These are phyloP conservation scores for Carnegiea gigantea DNA, from an alignment of 179 eudicot species.

Conservation along the genomic window DNA sequence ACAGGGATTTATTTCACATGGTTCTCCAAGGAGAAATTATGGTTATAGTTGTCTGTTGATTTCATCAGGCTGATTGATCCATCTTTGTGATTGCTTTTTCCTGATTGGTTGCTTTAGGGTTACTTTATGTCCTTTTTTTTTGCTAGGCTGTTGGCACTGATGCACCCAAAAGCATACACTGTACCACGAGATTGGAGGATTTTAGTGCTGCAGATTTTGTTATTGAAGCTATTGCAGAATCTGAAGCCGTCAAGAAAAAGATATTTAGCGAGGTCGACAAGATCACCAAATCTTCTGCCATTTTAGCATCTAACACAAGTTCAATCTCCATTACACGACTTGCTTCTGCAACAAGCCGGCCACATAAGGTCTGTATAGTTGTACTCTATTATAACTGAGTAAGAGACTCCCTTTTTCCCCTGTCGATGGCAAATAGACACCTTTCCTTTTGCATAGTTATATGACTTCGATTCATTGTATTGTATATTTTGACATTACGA, in stretches of 20 bases:
- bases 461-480: background rate
- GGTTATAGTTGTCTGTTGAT: too few species aligned
- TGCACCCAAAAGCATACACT: conserved; percentile 47
- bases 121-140: background rate
- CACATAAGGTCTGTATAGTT: conserved; percentile 48
- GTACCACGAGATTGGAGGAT: conserved; percentile 62
- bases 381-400: background rate
- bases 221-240: conserved; percentile 86
- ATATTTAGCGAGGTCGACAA: conserved; percentile 59
- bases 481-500: background rate
- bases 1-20: background rate
- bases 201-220: conserved; percentile 64
- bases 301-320: conserved; percentile 86
- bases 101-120: background rate
- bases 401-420: background rate
- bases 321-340: conserved; percentile 82
- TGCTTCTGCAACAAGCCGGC: conserved; percentile 69
- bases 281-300: conserved; percentile 59
- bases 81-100: background rate
- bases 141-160: conserved; percentile 47
- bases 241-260: conserved; percentile 71
- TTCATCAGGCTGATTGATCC: conserved; percentile 3
- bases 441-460: background rate
- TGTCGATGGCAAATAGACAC: background rate
- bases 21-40: too few species aligned